Evolutionary conservation across 495 filamentous ascomycete species (phyloP), one percentile per base, ranked within the genome.

Genomic region (Penicillium angulare): DNA sequence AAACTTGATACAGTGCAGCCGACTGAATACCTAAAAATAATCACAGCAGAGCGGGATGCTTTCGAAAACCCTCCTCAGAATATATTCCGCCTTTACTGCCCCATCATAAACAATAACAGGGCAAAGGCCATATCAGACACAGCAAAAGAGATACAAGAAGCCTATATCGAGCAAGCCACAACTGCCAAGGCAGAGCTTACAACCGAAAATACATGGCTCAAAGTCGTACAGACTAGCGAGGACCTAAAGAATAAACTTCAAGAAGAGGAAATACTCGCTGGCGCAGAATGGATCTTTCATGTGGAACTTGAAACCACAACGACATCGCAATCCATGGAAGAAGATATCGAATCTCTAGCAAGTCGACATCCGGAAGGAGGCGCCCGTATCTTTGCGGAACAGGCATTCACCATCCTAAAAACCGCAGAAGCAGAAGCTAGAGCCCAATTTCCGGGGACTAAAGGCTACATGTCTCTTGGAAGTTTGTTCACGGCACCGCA

Each of bases 11-110:
- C n/a, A n/a, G n/a, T n/a, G n/a, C n/a, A n/a, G n/a, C 33, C 33
- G n/a, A 35, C 15, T 16, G 33, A 35, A 16, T 35, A 36, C 40
- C 41, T 24, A n/a, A 23, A 43, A 0, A 43, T 51, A 17, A 36
- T 44, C 3, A 33, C 49, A 10, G 49, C 49, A 16, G 49, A 51
- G 18, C 20, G 49, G 31, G 13, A 51, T 34, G 39, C 49, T 1
- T 51, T 51, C 16, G 49, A 51, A 26, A 51, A 41, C n/a, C 49
- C 49, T 3, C 40, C 38, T 3, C 49, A 51, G 18, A 39, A 39
- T 17, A 44, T 51, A 10, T 51, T 51, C 29, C 39, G 41, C 3
- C 18, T 51, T 18, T 51, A 51, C 29, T 51, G 49, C 23, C 49
- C 49, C 3, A 7, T 31, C 12, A 3, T 26, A n/a, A 27, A 51